phyloP scores from a whole-genome alignment of 495 filamentous ascomycete genomes.

The Penicillium longicatenatum region DNA sequence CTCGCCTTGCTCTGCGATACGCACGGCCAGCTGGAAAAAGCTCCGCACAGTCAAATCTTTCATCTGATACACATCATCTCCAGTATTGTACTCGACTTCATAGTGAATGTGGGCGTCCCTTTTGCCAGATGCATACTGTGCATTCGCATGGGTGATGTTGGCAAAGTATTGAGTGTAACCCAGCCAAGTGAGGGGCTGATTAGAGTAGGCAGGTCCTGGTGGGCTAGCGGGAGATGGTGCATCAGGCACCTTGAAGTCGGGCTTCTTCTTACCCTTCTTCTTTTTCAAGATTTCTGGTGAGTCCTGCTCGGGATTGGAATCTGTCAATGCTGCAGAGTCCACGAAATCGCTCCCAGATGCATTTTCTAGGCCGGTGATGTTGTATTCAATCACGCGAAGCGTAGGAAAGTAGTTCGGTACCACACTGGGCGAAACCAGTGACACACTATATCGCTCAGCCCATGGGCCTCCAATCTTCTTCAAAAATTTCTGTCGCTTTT shows the following conservation, averaged over 20 bases:
- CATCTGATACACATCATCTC: conserved; percentile 73
- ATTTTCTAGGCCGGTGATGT: conserved; percentile 76
- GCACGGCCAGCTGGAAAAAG: conserved; percentile 73
- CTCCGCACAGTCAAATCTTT: conserved; percentile 84
- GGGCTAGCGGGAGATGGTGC: conserved; percentile 70
- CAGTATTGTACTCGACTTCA: conserved; percentile 83
- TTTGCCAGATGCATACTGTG: conserved; percentile 43
- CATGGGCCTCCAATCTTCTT: conserved; percentile 74
- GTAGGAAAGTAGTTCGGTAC: conserved; percentile 94
- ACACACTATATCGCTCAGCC: conserved; percentile 82
- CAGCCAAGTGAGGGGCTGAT: conserved; percentile 74
- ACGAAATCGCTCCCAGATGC: conserved; percentile 38
- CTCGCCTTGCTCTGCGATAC: conserved; percentile 65
- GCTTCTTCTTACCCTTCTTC: conserved; percentile 57
- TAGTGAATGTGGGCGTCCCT: conserved; percentile 66
- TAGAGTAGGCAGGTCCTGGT: conserved; percentile 90
- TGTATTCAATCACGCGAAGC: conserved; percentile 87
- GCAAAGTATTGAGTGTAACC: conserved; percentile 90
- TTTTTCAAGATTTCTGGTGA: conserved; percentile 37
- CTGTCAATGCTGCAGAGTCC: not conserved
- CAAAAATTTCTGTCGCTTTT: conserved; percentile 56
- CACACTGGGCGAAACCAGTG: conserved; percentile 78
- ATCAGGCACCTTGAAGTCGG: conserved; percentile 64
- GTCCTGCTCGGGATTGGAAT: not conserved
- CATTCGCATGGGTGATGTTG: conserved; percentile 87